Evolutionary conservation across 1,139 yeast genomes (phyloP), one percentile per base, ranked within the genome.

Genomic region (Fermentozyma sake): DNA sequence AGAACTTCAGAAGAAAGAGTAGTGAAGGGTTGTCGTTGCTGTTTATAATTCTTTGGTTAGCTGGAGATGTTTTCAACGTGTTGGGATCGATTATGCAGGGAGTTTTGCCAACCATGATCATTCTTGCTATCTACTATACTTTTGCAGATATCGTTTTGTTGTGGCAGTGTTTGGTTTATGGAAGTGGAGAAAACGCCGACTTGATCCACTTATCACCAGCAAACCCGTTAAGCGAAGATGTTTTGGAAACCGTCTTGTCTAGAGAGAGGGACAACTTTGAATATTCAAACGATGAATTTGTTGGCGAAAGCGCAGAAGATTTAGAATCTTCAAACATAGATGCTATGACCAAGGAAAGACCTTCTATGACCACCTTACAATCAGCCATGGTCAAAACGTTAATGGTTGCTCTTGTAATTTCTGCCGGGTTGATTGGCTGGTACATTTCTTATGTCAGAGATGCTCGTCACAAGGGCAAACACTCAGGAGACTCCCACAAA

Each of bases 21-120:
- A 76, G 94, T 3, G 96, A 87, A 35, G 96, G 97, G 1, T 67
- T 89, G 18, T 85, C 95, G 5, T 57, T 87, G 20, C 61, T 81
- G 39, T 89, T 89, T 52, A 85, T 89, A 16, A 70, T 85, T 4
- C 66, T 89, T 22, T 89, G 97, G 97, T 66, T 76, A 30, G 78
- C 77, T 0, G 97, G 97, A 23, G 97, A 89, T 55, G 75, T 89
- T 1, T 87, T 89, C 60, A 89, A 89, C 48, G 91, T 87, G 5
- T 61, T 89, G 21, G 97, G 97, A 6, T 87, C 95, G 2, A 65
- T 86, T 6, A 55, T 87, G 38, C 96, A 89, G 57, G 86, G 87
- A 7, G 89, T 89, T 3, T 66, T 89, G 36, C 95, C 95, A 16
- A 89, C 97, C 1, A 89, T 89, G 96, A 79, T 80, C 38, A 74